Conservation (phyloP, 768 basidiomycete genomes). For the Hemileccinum impolitum region DNA sequence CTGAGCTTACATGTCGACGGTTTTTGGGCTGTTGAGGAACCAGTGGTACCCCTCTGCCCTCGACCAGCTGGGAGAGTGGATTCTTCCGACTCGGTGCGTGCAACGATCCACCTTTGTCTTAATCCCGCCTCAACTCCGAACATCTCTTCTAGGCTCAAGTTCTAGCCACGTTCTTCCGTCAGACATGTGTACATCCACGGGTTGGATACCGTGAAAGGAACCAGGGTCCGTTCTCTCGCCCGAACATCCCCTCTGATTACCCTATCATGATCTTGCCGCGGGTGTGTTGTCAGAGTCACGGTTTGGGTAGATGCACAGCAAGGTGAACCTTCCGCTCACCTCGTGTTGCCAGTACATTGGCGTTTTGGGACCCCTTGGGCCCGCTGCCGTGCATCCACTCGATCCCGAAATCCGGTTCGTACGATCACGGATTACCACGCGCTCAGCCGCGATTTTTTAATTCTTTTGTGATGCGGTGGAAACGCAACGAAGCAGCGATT, state of each 20-base stretch:
- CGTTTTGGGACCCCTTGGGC: not conserved
- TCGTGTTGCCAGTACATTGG: constrained; percentile 12
- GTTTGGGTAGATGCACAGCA: constrained; percentile 6
- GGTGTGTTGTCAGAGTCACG: constrained; percentile 1
- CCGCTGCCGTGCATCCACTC: constrained; percentile 13
- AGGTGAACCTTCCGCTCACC: constrained; percentile 9
- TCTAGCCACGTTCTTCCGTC: constrained; percentile 7
- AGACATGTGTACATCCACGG: not conserved
- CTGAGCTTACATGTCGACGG: not conserved
- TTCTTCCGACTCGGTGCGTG: constrained; percentile 3
- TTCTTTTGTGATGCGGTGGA: constrained; percentile 10
- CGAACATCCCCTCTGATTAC: constrained; percentile 1
- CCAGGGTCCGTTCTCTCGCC: not conserved
- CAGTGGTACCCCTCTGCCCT: not conserved
- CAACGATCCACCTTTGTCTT: not conserved
- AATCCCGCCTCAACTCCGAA: not conserved
- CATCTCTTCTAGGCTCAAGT: constrained; percentile 1
- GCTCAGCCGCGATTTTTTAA: constrained; percentile 17
- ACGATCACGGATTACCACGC: constrained; percentile 9
- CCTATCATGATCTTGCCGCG: not conserved
- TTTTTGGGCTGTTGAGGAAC: not conserved
- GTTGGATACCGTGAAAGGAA: not conserved
- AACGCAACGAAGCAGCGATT: not conserved
- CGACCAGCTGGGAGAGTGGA: not conserved
- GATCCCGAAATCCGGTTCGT: constrained; percentile 4